Conservation (phyloP, 805 yeast species). For the Candida saitoana region DNA sequence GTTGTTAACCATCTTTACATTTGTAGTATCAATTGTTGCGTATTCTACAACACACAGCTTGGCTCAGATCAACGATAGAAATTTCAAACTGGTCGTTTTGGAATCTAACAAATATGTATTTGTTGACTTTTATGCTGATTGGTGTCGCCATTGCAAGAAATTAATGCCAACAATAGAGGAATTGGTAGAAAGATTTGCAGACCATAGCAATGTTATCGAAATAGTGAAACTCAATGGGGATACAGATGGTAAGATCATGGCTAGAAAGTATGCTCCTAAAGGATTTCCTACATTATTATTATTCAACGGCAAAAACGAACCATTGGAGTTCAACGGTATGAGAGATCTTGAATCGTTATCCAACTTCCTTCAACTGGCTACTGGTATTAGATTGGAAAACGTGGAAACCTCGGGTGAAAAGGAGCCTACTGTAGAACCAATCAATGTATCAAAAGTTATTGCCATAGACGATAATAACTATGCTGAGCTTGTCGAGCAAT, state of each 20-base stretch:
- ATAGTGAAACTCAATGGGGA: slow-evolving; percentile 61
- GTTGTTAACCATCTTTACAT: slow-evolving; percentile 1
- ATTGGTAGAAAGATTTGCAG: slow-evolving; percentile 28
- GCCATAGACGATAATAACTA: slow-evolving; percentile 40
- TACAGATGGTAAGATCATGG: slow-evolving; percentile 43
- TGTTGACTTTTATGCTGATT: slow-evolving; percentile 57
- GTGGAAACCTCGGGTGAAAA: no score
- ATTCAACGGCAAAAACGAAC: slow-evolving; percentile 48
- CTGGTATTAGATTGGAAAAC: slow-evolving; percentile 22
- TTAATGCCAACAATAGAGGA: slow-evolving; percentile 48
- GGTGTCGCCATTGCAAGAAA: slow-evolving; percentile 69
- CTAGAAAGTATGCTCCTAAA: slow-evolving; percentile 47
- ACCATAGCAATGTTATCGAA: slow-evolving; percentile 38
- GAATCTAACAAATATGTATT: slow-evolving; percentile 48
- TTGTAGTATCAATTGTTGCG: slow-evolving; percentile 2
- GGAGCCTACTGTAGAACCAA: slow-evolving; percentile 14
- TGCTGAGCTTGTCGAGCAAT: slow-evolving; percentile 34
- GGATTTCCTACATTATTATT: slow-evolving; percentile 66
- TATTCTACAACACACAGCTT: slow-evolving; percentile 17
- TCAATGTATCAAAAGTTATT: slow-evolving; percentile 13
- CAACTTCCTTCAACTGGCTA: slow-evolving; percentile 44
- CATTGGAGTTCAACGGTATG: slow-evolving; percentile 54
- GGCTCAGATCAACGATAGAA: slow-evolving; percentile 43
- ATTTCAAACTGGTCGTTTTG: slow-evolving; percentile 52
- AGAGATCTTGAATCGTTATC: slow-evolving; percentile 50